Evolutionary conservation across 2,329 filamentous ascomycete species (phyloP), one percentile per base, ranked within the genome.

Genomic region (Penicillium sp.): DNA sequence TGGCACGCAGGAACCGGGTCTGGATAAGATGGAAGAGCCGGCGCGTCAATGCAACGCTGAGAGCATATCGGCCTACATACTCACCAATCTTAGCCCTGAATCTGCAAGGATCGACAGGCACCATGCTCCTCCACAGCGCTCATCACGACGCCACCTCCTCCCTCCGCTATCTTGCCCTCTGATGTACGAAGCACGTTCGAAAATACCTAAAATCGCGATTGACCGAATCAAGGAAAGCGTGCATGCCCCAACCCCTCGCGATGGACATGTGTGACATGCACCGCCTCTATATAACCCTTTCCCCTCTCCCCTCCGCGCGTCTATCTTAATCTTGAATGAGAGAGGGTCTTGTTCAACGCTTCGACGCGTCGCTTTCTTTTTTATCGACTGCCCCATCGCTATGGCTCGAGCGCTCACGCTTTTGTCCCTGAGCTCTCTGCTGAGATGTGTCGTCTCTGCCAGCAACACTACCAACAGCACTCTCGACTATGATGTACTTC

Each of bases 401-500:
- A 59, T 59, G 57, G 48, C 53, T 55, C 53, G 49, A 23, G 38
- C 47, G 38, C 57, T 55, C 45, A 49, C 43, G 42, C 49, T 59
- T 46, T 52, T 55, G 54, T 55, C 50, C 21, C 40, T 59, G 45
- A 18, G 50, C 33, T 55, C 49, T 47, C 40, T 59, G 48, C 42
- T 60, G 40, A 28, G 48, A 52, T 59, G 51, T 33, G 47, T 47
- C 23, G 26, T 48, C 45, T 57, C 61, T 48, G 59, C 60, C 14
- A 55, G 52, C 8, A 40, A 57, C 50, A 42, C n/a, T 21, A 21
- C 40, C 6, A 40, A 57, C 26, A 58, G 59, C 14, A 57, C 60
- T 6, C 61, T 67, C 38, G 63, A 70, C 51, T 72, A 73, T 33
- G 74, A 78, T 66, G 71, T 77, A 6, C 67, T 78, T 8, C 65